Base-by-base conservation (phyloP, 441 rosid genomes). In the Heliophila coronopifolia region DNA sequence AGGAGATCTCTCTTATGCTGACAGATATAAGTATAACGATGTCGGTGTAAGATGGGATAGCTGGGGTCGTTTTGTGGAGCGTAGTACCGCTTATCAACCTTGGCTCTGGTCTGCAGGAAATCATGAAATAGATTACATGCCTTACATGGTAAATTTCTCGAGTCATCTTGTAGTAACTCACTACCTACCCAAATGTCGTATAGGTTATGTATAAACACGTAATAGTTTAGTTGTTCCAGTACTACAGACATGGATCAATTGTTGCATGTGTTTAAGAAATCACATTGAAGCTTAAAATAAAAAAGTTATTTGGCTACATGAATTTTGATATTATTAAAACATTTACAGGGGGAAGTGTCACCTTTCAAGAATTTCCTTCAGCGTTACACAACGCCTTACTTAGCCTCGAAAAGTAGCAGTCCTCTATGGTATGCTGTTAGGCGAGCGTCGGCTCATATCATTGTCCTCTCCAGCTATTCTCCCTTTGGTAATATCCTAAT, bases 1-100 rank as follows among this genome's bases (percentile, higher is more conserved):
- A 4, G 92, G 87, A 22, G 92, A 83, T 68, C 87, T 83, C 58
- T 67, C 84, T 55, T 83, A 83, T 61, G 84, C 92, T 61, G 87
- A 83, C 56, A 63, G 84, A 54, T 83, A 83, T 61, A 24, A 67
- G 47, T 83, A 76, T 56, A 80, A 71, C 38, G 81, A 83, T 31
- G 81, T 80, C 52, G 87, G 87, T 42, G 33, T 73, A 19, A 70
- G 92, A 50, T 83, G 92, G 92, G 92, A 83, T 64, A 70, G 77
- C 13, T 83, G 92, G 92, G 87, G 72, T 0, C 66, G 90, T 4
- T 81, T 77, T 11, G 57, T 66, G 0, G 94, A 81, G 57, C 73
- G 57, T 15, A 70, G 73, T 14, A 28, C 76, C 2, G 90, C 90
- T 0, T 79, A 71, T 59, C 87, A 81, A 53, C 76, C 89, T 7